These are phyloP conservation scores for Fusarium sulawesiense DNA, from an alignment of 2,329 filamentous ascomycete genomes.

Conservation along the genomic window DNA sequence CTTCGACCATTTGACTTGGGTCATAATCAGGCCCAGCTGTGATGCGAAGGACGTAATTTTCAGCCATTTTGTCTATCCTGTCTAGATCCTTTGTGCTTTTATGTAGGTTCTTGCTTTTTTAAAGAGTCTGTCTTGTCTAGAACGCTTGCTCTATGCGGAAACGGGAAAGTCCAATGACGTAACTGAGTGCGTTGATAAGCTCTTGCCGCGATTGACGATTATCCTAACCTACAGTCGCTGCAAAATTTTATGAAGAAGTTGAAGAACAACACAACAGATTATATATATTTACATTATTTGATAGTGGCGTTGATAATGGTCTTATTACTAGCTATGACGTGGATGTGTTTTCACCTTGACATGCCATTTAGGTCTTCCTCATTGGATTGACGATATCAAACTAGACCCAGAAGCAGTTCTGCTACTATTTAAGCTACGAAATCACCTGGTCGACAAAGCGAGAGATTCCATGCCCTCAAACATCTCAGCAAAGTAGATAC, in stretches of 20 bases:
- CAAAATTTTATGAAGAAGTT: neutral
- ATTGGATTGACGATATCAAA: slow-evolving; percentile 18
- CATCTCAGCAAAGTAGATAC: too few species aligned
- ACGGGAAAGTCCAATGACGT: slow-evolving; percentile 26
- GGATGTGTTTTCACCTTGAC: slow-evolving; percentile 27
- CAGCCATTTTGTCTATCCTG: slow-evolving; percentile 60
- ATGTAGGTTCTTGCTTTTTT: neutral
- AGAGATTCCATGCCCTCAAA: too few species aligned
- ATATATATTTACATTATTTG: neutral
- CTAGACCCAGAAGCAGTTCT: slow-evolving; percentile 14
- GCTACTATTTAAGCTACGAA: neutral
- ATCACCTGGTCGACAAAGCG: neutral
- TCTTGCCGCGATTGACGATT: neutral
- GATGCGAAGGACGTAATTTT: slow-evolving; percentile 83
- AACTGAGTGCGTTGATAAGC: neutral
- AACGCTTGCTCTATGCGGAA: slow-evolving; percentile 5
- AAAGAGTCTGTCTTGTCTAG: neutral
- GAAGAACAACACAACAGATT: neutral
- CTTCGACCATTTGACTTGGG: slow-evolving; percentile 73
- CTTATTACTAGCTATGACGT: slow-evolving; percentile 39
- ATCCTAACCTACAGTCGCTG: neutral
- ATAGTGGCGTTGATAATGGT: slow-evolving; percentile 19
- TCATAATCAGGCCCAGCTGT: slow-evolving; percentile 86
- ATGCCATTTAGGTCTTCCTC: slow-evolving; percentile 3
- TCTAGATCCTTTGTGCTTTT: neutral